Conservation (phyloP, 345 rosid genomes). For the Linum usitatissimum region DNA sequence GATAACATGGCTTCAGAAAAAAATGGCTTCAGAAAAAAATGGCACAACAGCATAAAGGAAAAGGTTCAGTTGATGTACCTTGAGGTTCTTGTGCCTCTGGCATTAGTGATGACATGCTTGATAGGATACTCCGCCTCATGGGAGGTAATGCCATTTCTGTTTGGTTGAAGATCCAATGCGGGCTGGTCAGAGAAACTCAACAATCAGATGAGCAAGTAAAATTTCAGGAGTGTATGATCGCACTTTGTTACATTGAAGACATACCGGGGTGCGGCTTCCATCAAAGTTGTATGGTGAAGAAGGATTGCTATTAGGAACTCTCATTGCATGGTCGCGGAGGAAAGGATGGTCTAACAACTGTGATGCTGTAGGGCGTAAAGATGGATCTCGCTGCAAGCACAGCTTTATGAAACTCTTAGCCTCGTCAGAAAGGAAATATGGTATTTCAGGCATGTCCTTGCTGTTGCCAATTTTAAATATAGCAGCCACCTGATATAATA, state of each 20-base stretch:
- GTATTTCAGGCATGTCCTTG: conserved; percentile 85
- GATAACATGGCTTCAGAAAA: neutral
- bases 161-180: conserved; percentile 43
- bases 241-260: neutral
- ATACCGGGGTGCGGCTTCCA: conserved; percentile 68
- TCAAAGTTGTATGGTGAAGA: conserved; percentile 45
- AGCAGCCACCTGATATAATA: conserved; percentile 75
- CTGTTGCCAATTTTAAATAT: conserved; percentile 95
- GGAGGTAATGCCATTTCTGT: conserved; percentile 28
- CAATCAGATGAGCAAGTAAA: conserved; percentile 12
- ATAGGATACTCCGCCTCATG: conserved; percentile 39
- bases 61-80: conserved; percentile 32
- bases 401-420: conserved; percentile 63
- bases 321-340: conserved; percentile 47
- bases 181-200: conserved; percentile 41
- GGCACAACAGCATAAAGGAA: neutral
- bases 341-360: conserved; percentile 73
- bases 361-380: conserved; percentile 71
- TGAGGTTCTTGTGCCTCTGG: conserved; percentile 39
- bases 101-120: conserved; percentile 26
- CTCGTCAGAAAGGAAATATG: conserved; percentile 77
- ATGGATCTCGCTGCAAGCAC: conserved; percentile 84
- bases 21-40: neutral
- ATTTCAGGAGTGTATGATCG: neutral
- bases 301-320: conserved; percentile 36